Evolutionary conservation across 78 protist species (phyloP).

Genomic region (Dictyostelium capitatum): DNA sequence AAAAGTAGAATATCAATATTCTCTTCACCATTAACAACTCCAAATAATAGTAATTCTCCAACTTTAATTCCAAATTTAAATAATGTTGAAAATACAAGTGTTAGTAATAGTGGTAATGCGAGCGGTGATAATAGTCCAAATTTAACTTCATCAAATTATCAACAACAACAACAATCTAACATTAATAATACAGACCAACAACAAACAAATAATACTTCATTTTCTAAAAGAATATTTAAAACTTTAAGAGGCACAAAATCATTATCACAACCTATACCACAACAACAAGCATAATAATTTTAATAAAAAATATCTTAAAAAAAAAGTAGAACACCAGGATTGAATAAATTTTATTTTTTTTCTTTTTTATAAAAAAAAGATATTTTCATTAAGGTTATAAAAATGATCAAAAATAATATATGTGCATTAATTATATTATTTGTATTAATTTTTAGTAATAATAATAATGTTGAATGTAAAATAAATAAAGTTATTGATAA

Average conservation of each 20-base stretch:
- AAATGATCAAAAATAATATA: no score
- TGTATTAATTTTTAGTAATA: no score
- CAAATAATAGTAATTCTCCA: neutral
- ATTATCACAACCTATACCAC: neutral
- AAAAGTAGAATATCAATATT: constrained; percentile 65
- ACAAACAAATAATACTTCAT: neutral
- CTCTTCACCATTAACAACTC: constrained; percentile 28
- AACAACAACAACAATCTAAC: neutral
- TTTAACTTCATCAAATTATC: neutral
- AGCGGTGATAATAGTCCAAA: neutral
- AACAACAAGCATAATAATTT: neutral
- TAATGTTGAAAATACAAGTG: neutral
- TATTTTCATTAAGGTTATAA: no score
- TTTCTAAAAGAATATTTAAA: constrained; percentile 25
- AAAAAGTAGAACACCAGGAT: no score
- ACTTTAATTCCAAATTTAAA: neutral
- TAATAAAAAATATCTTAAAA: neutral
- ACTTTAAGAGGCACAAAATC: neutral
- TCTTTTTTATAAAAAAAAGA: no score
- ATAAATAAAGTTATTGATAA: neutral
- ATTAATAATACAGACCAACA: neutral
- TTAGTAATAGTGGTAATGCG: neutral
- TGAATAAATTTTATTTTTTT: neutral
- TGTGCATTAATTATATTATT: neutral
- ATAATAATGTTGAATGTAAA: no score